Percentiles rank a stretch among this genome's conserved stretches.
Evolutionary conservation across 2,329 filamentous ascomycete species (phyloP).

Genomic region (Trichoderma afroharzianum): DNA sequence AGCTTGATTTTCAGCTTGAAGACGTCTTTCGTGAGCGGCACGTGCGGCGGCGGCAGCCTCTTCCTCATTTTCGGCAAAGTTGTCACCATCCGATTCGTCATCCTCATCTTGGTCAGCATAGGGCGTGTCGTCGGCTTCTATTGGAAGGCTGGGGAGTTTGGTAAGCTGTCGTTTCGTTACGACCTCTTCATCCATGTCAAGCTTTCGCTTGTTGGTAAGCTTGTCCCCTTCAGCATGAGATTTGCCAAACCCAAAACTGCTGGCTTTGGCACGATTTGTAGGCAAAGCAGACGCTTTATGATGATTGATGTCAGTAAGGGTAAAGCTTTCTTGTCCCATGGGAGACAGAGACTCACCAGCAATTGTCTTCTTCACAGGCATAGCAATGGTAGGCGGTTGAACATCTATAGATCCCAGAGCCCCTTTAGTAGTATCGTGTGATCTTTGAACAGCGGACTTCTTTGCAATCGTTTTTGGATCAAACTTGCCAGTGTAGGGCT

Average conservation of each 20-base stretch:
- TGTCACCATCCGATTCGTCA: conserved; percentile 70
- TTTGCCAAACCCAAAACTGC: conserved; percentile 80
- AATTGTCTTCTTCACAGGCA: conserved; percentile 31
- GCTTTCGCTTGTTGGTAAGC: conserved; percentile 64
- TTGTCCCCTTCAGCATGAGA: conserved; percentile 63
- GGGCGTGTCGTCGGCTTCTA: conserved; percentile 59
- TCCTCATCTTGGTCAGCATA: conserved; percentile 63
- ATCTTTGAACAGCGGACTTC: conserved; percentile 62
- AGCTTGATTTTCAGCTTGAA: conserved; percentile 47
- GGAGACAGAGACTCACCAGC: conserved; percentile 34
- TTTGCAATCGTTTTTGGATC: conserved; percentile 84
- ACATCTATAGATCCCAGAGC: conserved; percentile 46
- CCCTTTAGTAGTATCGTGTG: conserved; percentile 49
- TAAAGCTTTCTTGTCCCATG: not conserved
- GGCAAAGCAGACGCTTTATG: conserved; percentile 51
- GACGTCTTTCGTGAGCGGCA: conserved; percentile 77
- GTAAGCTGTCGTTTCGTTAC: conserved; percentile 82
- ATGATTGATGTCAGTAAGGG: conserved; percentile 25
- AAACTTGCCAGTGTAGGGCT: conserved; percentile 72
- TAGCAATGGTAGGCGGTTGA: conserved; percentile 35
- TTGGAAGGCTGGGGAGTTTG: conserved; percentile 75
- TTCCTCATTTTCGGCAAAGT: conserved; percentile 80
- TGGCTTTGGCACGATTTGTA: conserved; percentile 69
- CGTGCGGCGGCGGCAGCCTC: conserved; percentile 82
- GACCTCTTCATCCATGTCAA: conserved; percentile 87